Conservation (phyloP, 176 grass and related monocot genomes). For the Carex cristatella region DNA sequence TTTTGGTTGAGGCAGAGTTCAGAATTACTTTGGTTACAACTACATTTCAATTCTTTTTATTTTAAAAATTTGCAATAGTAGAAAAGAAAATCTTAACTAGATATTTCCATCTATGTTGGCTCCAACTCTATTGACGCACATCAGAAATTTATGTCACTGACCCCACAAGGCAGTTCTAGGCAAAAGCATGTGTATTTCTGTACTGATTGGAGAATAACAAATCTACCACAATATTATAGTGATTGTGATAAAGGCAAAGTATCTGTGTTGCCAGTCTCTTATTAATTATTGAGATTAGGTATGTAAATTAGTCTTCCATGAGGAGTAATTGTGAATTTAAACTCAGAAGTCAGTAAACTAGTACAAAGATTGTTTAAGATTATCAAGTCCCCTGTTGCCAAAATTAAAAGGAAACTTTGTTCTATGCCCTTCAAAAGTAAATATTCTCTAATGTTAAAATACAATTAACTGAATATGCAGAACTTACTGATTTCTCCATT, state of each 20-base stretch:
- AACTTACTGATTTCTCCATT: neutral
- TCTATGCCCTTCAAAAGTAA: neutral
- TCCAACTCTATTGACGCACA: neutral
- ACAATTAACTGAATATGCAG: neutral
- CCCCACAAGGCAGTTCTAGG: neutral
- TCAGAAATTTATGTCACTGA: neutral
- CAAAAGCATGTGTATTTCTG: neutral
- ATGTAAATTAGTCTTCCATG: neutral
- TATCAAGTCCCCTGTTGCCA: neutral
- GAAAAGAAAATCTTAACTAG: neutral
- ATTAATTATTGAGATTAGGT: neutral
- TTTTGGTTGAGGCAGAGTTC: too few relatives aligned
- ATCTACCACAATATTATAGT: neutral
- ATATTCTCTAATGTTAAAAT: neutral
- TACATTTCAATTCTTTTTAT: neutral
- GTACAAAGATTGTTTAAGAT: neutral
- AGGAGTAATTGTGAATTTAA: neutral
- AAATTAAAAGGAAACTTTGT: neutral
- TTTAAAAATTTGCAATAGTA: neutral
- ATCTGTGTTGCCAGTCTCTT: neutral
- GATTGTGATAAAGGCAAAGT: too few relatives aligned
- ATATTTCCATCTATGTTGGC: neutral
- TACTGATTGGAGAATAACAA: neutral
- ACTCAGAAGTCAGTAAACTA: neutral
- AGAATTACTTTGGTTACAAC: too few relatives aligned